Conservation (phyloP, 2,329 filamentous ascomycete genomes). For the Bipolaris oryzae region DNA sequence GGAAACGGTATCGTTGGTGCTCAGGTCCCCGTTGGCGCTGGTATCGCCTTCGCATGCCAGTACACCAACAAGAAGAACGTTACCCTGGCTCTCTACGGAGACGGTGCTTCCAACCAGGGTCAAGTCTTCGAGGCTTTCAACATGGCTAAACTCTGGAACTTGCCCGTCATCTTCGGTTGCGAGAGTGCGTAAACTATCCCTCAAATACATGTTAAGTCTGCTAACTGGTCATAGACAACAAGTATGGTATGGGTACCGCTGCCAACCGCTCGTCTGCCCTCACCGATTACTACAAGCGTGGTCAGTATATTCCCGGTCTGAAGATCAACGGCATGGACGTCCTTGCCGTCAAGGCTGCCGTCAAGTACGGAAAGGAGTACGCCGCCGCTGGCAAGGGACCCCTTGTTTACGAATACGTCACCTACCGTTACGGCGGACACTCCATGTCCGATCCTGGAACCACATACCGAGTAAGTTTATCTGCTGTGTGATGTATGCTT, state of each 20-base stretch:
- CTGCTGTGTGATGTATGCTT: not conserved
- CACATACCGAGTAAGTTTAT: constrained; percentile 74
- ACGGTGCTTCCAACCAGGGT: constrained; percentile 98
- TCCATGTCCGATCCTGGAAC: constrained; percentile 99
- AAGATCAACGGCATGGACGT: constrained; percentile 99
- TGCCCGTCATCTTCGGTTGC: constrained; percentile 94
- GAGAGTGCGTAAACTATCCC: constrained; percentile 74
- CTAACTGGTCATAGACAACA: constrained; percentile 78
- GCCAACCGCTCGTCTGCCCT: constrained; percentile 91
- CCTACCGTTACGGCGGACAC: constrained; percentile 98
- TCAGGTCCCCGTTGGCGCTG: constrained; percentile 95
- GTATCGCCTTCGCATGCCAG: constrained; percentile 95
- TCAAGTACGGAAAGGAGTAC: constrained; percentile 91
- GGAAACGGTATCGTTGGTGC: constrained; percentile 99
- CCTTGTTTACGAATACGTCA: constrained; percentile 97
- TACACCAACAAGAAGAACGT: constrained; percentile 88
- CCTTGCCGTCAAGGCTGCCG: constrained; percentile 94
- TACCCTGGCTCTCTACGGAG: constrained; percentile 90
- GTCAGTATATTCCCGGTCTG: constrained; percentile 98
- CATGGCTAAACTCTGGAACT: constrained; percentile 99
- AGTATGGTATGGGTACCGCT: constrained; percentile 99
- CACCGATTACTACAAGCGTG: constrained; percentile 99
- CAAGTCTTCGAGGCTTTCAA: constrained; percentile 99
- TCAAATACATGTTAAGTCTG: not conserved
- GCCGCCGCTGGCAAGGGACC: constrained; percentile 83